Conservation (phyloP, 192 early-diverging fungal genomes). For the Spizellomyces sp. region DNA sequence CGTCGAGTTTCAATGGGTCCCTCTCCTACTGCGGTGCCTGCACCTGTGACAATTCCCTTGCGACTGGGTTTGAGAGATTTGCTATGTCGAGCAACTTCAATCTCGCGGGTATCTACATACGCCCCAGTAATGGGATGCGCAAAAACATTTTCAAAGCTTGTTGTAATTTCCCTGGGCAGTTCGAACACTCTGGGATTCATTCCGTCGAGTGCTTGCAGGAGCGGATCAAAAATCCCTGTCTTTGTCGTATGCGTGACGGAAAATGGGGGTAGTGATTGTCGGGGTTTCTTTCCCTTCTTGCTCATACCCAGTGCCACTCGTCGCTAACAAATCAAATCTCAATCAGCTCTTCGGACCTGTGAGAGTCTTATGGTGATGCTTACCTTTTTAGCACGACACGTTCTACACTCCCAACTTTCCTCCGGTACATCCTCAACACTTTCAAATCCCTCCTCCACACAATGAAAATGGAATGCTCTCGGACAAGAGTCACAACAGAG, state of each 20-base stretch:
- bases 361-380: background rate
- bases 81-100: conserved; percentile 31
- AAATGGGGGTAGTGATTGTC: conserved; percentile 1
- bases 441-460: conserved; percentile 50
- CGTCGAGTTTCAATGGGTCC: background rate
- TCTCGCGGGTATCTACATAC: conserved; percentile 48
- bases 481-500: conserved; percentile 62
- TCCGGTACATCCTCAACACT: conserved; percentile 26
- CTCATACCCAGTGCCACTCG: background rate
- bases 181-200: conserved; percentile 48
- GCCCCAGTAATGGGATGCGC: conserved; percentile 51
- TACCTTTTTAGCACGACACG: conserved; percentile 38
- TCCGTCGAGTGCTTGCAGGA: conserved; percentile 36
- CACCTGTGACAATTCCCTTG: background rate
- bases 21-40: background rate
- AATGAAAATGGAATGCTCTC: conserved; percentile 53
- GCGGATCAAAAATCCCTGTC: conserved; percentile 23
- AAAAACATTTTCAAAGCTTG: conserved; percentile 32
- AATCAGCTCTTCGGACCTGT: background rate
- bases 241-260: background rate
- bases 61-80: conserved; percentile 5
- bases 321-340: background rate
- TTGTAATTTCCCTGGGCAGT: conserved; percentile 39
- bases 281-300: background rate
- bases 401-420: conserved; percentile 50